Percentiles rank a stretch among this genome's conserved stretches.
Conservation (phyloP, 148 eudicot genomes). For the Chenopodium formosanum region DNA sequence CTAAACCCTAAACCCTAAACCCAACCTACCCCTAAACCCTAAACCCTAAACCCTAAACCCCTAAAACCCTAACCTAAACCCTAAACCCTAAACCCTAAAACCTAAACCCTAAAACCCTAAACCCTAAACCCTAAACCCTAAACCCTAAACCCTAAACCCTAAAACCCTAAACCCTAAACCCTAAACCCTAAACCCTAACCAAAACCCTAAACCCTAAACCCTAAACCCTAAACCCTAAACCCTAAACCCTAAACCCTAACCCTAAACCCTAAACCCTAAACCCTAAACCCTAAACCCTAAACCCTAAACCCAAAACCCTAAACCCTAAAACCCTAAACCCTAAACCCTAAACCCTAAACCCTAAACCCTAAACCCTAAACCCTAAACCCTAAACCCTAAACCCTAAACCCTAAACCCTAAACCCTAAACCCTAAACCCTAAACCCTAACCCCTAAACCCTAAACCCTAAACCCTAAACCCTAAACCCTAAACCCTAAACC, state of each 20-base stretch:
- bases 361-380: slow-evolving; percentile 23
- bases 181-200: no score
- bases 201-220: slow-evolving; percentile 30
- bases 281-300: slow-evolving; percentile 30
- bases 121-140: slow-evolving; percentile 32
- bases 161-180: slow-evolving; percentile 32
- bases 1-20: slow-evolving; percentile 26
- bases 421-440: neutral
- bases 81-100: slow-evolving; percentile 36
- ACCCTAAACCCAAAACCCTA: no score
- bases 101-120: slow-evolving; percentile 31
- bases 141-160: slow-evolving; percentile 30
- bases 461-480: neutral
- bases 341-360: slow-evolving; percentile 26
- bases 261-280: slow-evolving; percentile 25
- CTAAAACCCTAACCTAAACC: no score
- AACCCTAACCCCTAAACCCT: neutral
- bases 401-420: neutral
- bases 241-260: slow-evolving; percentile 28
- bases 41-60: slow-evolving; percentile 32
- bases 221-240: slow-evolving; percentile 27
- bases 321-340: slow-evolving; percentile 11
- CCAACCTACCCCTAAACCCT: slow-evolving; percentile 22
- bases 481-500: neutral
- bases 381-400: slow-evolving; percentile 1